phyloP scores from a whole-genome alignment of 495 filamentous ascomycete genomes.

The Hypoxylon subgilvum region DNA sequence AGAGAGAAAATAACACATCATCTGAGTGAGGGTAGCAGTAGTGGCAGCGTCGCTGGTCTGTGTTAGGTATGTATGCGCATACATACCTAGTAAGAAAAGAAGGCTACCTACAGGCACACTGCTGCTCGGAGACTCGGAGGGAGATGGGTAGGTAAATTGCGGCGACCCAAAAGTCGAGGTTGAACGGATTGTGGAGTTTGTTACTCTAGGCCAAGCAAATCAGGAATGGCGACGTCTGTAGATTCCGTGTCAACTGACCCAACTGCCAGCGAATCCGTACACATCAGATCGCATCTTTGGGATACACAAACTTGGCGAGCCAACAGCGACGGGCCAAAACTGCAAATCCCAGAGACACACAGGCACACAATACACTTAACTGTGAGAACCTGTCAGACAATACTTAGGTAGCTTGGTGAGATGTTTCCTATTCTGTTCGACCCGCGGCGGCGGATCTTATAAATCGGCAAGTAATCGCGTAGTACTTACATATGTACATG shows the following conservation, averaged over 20 bases:
- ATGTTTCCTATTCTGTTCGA: slow-evolving; percentile 11
- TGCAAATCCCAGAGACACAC: not conserved
- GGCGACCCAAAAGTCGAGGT: slow-evolving; percentile 18
- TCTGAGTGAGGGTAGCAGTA: not conserved
- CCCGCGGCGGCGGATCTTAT: slow-evolving; percentile 35
- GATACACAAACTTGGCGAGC: slow-evolving; percentile 29
- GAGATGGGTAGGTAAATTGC: slow-evolving; percentile 33
- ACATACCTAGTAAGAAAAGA: slow-evolving; percentile 12
- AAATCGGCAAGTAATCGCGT: slow-evolving; percentile 40
- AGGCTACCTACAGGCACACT: slow-evolving; percentile 4
- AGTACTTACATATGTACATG: too few relatives aligned
- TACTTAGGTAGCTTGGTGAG: too few relatives aligned
- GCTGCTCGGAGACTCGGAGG: too few relatives aligned
- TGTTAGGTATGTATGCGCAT: not conserved
- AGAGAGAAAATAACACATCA: too few relatives aligned
- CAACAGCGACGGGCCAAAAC: slow-evolving; percentile 9
- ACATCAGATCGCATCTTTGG: slow-evolving; percentile 26
- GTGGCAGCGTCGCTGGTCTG: slow-evolving; percentile 2
- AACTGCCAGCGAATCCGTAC: slow-evolving; percentile 30
- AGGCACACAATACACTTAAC: not conserved
- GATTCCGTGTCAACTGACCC: slow-evolving; percentile 36
- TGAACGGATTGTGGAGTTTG: slow-evolving; percentile 27
- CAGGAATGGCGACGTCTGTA: slow-evolving; percentile 16
- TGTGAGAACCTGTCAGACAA: not conserved
- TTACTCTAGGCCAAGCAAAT: slow-evolving; percentile 23